These are phyloP conservation scores for Hypoxylon sp. DNA, from an alignment of 2,329 filamentous ascomycete genomes.

Conservation along the genomic window DNA sequence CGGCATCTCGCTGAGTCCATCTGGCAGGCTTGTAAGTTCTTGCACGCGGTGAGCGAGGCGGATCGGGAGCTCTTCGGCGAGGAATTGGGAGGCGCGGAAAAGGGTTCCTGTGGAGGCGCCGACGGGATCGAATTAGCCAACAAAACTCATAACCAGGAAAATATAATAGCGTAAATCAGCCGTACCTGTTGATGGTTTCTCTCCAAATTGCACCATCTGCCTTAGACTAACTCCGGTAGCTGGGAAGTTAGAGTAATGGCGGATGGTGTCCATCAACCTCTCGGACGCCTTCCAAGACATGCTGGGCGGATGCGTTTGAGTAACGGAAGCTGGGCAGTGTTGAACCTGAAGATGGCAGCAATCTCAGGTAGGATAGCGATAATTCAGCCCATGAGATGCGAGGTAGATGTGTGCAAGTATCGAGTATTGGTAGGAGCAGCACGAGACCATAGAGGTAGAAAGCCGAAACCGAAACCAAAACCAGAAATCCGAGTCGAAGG, in stretches of 20 bases:
- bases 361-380: conserved; percentile 32
- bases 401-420: conserved; percentile 21
- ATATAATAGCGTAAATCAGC: conserved; percentile 12
- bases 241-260: conserved; percentile 96
- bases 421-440: conserved; percentile 17
- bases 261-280: conserved; percentile 95
- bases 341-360: conserved; percentile 36
- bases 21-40: conserved; percentile 90
- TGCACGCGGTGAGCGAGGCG: conserved; percentile 95
- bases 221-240: conserved; percentile 95
- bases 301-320: conserved; percentile 52
- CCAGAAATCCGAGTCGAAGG: neutral
- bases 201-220: conserved; percentile 99
- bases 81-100: conserved; percentile 97
- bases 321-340: conserved; percentile 27
- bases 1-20: conserved; percentile 97
- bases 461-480: neutral
- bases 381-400: conserved; percentile 38
- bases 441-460: conserved; percentile 20
- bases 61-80: conserved; percentile 97
- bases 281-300: conserved; percentile 97
- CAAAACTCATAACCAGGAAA: conserved; percentile 17
- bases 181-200: conserved; percentile 88
- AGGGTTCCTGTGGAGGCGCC: conserved; percentile 75
- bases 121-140: conserved; percentile 29